Base-by-base conservation (phyloP, 2,329 filamentous ascomycete genomes). In the Acrocalymma vagum region DNA sequence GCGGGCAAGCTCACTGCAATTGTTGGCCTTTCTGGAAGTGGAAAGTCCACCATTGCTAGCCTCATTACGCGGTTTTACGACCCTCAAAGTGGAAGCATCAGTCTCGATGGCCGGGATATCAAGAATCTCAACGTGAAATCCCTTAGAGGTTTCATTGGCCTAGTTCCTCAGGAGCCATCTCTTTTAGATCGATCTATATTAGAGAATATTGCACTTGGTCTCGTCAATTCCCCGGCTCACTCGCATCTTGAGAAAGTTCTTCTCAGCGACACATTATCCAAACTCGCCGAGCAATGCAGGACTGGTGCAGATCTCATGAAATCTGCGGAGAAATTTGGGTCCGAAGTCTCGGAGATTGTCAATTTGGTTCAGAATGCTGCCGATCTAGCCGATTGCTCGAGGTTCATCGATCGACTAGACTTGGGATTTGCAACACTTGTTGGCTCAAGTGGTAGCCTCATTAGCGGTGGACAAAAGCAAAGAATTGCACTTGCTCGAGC, bases 401-500 rank as follows among this genome's bases (percentile, higher is more conserved):
- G 57, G 9, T 87, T 84, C 57, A 83, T 83, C 51, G 68, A 73
- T 28, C 69, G 64, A 2, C 74, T 82, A 2, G 77, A 82, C 31
- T 63, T 77, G 53, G 72, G 76, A 24, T 63, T 76, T 7, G 74
- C 72, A 3, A 72, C 72, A 0, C 67, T 73, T 3, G 78, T 83
- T 2, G 82, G 83, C 3, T 72, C 74, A 6, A 73, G 72, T 9
- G 81, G 81, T 17, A 76, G 74, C 23, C 72, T 82, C 5, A 70
- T 85, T 21, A 82, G 78, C 31, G 82, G 82, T 38, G 72, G 71
- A 1, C 82, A 86, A 55, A 76, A 80, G 35, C 83, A 86, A 55
- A 72, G 82, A 5, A 72, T 86, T 37, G 80, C 81, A 6, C 71
- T 85, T 5, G 82, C 83, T 1, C 71, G 82, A 13, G 69, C 69